Percentiles rank a stretch among this genome's conserved stretches.
These are phyloP conservation scores for Tilletiopsis washingtonensis DNA, from an alignment of 1,284 basidiomycete species.

Conservation along the genomic window DNA sequence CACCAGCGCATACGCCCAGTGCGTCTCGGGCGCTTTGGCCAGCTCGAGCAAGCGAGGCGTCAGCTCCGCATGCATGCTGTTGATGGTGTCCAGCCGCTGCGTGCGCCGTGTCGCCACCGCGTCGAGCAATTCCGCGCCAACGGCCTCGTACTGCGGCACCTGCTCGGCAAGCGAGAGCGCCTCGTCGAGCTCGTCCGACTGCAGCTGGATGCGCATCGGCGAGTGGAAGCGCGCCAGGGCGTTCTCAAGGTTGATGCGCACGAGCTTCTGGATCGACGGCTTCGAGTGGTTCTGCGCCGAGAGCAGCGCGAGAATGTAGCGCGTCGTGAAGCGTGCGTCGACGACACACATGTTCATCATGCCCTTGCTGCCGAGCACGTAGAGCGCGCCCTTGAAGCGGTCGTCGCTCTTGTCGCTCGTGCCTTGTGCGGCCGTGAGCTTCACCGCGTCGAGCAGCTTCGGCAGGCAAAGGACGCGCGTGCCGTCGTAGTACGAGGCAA, in stretches of 20 bases:
- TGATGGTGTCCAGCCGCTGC: conserved; percentile 42
- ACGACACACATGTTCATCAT: conserved; percentile 46
- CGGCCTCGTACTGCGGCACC: not conserved
- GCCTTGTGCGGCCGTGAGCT: conserved; percentile 4
- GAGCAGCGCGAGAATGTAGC: conserved; percentile 65
- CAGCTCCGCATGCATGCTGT: conserved; percentile 50
- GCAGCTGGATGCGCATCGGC: conserved; percentile 26
- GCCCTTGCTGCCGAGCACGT: conserved; percentile 72
- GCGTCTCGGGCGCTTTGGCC: conserved; percentile 61
- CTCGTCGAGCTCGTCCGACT: conserved; percentile 16
- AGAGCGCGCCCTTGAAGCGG: conserved; percentile 88
- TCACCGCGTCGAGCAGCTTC: conserved; percentile 60
- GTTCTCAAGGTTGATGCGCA: conserved; percentile 65
- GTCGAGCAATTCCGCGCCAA: conserved; percentile 29
- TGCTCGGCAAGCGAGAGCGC: conserved; percentile 13
- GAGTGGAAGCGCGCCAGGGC: conserved; percentile 46
- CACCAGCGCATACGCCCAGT: conserved; percentile 86
- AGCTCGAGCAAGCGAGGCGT: conserved; percentile 61
- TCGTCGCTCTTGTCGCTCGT: conserved; percentile 61
- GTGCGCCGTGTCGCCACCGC: conserved; percentile 40
- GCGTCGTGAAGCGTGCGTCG: conserved; percentile 63
- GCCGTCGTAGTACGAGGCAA: conserved; percentile 70
- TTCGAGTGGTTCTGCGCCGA: conserved; percentile 87
- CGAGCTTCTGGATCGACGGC: conserved; percentile 79
- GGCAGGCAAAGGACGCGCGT: conserved; percentile 68